Conservation (phyloP, 352 stramenopile genomes). For the Phytophthora pseudosyringae region DNA sequence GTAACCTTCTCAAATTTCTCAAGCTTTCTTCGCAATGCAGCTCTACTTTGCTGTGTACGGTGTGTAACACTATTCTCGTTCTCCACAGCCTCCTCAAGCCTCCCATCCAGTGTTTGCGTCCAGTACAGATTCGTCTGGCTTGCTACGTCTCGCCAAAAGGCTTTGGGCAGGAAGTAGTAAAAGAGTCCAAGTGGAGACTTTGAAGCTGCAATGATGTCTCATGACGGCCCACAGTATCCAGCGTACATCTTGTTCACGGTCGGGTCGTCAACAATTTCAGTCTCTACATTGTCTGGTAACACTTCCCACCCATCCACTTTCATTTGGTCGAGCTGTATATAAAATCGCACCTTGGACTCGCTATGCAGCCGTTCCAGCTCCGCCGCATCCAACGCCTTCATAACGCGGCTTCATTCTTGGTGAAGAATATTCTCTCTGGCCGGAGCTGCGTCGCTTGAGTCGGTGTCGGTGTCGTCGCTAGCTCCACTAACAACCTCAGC, state of each 20-base stretch:
- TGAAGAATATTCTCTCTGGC: background rate
- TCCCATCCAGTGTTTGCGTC: background rate
- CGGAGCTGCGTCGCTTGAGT: background rate
- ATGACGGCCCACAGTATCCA: slow-evolving; percentile 2
- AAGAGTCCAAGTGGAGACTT: slow-evolving; percentile 7
- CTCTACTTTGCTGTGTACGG: background rate
- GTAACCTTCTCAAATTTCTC: background rate
- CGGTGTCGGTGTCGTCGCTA: background rate
- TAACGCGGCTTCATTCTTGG: background rate
- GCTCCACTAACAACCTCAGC: background rate
- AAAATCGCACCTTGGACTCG: slow-evolving; percentile 4
- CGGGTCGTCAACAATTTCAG: background rate
- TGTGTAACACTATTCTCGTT: background rate
- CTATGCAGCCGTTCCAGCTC: background rate
- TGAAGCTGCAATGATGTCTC: background rate
- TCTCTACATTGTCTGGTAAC: background rate
- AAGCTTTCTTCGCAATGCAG: background rate
- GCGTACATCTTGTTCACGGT: slow-evolving; percentile 5
- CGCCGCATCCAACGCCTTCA: background rate
- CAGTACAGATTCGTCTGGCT: slow-evolving; percentile 8
- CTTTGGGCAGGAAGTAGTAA: slow-evolving; percentile 20
- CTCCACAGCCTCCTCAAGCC: background rate
- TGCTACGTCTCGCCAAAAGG: slow-evolving; percentile 15
- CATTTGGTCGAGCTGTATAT: slow-evolving; percentile 10
- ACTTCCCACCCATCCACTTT: slow-evolving; percentile 2